Percentiles rank a stretch among this genome's conserved stretches.
Conservation (phyloP, 1,139 yeast genomes). For the Taphrina confusa region DNA sequence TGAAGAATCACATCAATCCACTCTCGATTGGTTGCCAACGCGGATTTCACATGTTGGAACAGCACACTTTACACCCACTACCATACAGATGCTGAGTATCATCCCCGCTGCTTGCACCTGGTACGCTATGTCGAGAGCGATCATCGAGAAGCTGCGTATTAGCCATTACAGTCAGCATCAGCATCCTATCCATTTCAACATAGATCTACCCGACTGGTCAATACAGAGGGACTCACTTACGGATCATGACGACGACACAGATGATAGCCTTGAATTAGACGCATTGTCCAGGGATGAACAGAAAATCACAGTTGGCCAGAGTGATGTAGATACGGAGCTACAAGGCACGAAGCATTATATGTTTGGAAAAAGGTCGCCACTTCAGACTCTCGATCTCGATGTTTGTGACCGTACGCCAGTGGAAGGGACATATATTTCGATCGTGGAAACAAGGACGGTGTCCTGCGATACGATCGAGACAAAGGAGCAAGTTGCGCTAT, state of each 20-base stretch:
- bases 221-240: no score
- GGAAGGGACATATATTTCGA: background rate
- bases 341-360: background rate
- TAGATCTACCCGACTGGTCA: conserved; percentile 14
- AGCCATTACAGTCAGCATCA: background rate
- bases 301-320: background rate
- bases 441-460: background rate
- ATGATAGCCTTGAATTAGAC: no score
- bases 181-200: conserved; percentile 12
- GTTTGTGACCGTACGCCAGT: background rate
- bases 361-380: background rate
- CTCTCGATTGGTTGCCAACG: background rate
- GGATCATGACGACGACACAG: no score
- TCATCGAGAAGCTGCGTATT: conserved; percentile 10
- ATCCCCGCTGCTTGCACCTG: conserved; percentile 8
- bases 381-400: background rate
- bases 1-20: background rate
- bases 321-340: background rate
- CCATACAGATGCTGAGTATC: background rate
- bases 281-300: no score
- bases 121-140: conserved; percentile 12
- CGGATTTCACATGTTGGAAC: no score
- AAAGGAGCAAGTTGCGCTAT: no score
- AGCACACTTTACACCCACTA: background rate
- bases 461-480: no score